A percentile compares a stretch with the other conserved stretches of the same genome.
These are phyloP conservation scores for Laburnicola sp. DNA, from an alignment of 2,329 filamentous ascomycete species.

Conservation along the genomic window DNA sequence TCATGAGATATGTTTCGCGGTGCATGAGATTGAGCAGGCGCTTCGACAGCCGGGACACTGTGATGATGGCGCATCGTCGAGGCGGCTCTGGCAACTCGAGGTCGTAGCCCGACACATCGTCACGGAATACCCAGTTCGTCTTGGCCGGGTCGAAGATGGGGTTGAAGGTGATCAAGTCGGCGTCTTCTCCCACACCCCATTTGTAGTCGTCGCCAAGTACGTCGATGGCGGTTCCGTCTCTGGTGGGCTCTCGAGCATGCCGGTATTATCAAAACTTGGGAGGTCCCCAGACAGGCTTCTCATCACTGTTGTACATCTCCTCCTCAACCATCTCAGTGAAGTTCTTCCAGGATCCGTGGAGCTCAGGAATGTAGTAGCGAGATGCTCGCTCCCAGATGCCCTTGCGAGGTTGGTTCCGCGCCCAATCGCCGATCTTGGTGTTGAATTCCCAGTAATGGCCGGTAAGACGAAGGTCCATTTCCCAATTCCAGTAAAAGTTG, in stretches of 20 bases:
- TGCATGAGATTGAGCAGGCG: conserved; percentile 76
- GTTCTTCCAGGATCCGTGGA: conserved; percentile 68
- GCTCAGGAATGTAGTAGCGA: conserved; percentile 71
- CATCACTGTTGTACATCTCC: conserved; percentile 54
- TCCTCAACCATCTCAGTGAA: conserved; percentile 68
- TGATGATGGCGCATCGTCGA: conserved; percentile 76
- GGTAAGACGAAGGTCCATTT: conserved; percentile 80
- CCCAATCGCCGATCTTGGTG: conserved; percentile 65
- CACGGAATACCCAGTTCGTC: conserved; percentile 72
- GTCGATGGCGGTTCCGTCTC: conserved; percentile 65
- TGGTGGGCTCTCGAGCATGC: conserved; percentile 61
- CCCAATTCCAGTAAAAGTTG: conserved; percentile 77
- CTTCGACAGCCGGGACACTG: conserved; percentile 73
- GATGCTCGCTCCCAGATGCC: conserved; percentile 74
- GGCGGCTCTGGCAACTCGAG: conserved; percentile 61
- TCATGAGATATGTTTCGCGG: conserved; percentile 70
- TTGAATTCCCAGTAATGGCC: conserved; percentile 85
- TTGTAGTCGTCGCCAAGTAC: conserved; percentile 66
- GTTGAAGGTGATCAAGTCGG: conserved; percentile 72
- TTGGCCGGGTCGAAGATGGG: conserved; percentile 77
- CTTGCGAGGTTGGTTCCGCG: conserved; percentile 68
- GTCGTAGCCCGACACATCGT: conserved; percentile 70
- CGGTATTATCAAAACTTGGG: conserved; percentile 50
- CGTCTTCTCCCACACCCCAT: conserved; percentile 77
- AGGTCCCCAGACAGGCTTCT: conserved; percentile 67